Evolutionary conservation across 2,329 filamentous ascomycete genomes (phyloP).

Genomic region (Didymella segeticola): DNA sequence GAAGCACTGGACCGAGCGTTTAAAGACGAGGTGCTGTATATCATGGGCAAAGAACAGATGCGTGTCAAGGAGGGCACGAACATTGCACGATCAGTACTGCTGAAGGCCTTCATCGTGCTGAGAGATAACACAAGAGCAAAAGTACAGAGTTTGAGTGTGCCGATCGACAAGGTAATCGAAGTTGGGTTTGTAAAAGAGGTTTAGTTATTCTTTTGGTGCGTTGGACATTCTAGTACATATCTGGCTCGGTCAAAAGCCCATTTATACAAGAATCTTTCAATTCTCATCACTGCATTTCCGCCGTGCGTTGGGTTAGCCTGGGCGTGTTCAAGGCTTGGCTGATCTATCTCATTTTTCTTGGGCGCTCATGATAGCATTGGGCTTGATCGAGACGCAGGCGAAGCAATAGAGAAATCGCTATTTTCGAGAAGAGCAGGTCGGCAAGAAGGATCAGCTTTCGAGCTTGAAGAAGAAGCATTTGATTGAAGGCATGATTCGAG

Average conservation of each 20-base stretch:
- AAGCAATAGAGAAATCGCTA: too few species aligned
- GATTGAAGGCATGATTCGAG: too few species aligned
- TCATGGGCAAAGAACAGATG: conserved; percentile 61
- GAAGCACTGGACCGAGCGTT: conserved; percentile 53
- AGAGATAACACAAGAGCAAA: conserved; percentile 71
- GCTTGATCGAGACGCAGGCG: too few species aligned
- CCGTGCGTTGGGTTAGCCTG: too few species aligned
- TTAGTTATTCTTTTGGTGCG: conserved; percentile 36
- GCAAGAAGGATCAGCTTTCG: too few species aligned
- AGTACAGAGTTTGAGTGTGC: conserved; percentile 68
- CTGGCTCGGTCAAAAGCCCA: not conserved
- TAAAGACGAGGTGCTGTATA: conserved; percentile 58
- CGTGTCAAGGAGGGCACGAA: conserved; percentile 52
- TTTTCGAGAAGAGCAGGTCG: too few species aligned
- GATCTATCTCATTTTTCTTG: too few species aligned
- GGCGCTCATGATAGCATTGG: too few species aligned
- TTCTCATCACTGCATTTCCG: too few species aligned
- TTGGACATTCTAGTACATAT: not conserved
- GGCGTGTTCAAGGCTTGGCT: too few species aligned
- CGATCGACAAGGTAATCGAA: conserved; percentile 68
- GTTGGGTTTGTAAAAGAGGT: conserved; percentile 75
- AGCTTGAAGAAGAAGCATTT: too few species aligned
- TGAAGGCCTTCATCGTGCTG: conserved; percentile 68
- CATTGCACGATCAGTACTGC: conserved; percentile 54
- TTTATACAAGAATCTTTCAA: too few species aligned